These are phyloP conservation scores for Brassica rapa DNA, from an alignment of 345 rosid genomes.

Conservation along the genomic window DNA sequence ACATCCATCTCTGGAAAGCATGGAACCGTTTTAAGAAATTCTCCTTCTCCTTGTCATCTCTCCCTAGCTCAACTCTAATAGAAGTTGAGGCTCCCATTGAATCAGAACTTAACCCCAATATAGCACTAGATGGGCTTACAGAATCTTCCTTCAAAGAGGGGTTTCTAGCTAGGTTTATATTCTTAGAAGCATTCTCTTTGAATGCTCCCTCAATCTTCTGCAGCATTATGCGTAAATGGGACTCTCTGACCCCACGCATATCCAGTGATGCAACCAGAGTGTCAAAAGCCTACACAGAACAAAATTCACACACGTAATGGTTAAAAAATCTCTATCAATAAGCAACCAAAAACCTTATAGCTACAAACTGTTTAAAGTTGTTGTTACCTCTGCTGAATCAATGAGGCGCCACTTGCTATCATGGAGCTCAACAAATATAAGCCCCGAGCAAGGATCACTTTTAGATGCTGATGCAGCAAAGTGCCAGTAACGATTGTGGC, in stretches of 20 bases:
- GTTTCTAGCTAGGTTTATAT: constrained; percentile 36
- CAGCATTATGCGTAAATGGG: constrained; percentile 90
- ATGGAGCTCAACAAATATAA: constrained; percentile 82
- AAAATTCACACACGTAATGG: constrained; percentile 16
- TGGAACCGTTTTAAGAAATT: constrained; percentile 67
- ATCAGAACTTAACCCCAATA: constrained; percentile 59
- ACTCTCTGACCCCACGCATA: constrained; percentile 89
- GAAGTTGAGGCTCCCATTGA: constrained; percentile 52
- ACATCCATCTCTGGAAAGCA: constrained; percentile 82
- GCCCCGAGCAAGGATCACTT: constrained; percentile 89
- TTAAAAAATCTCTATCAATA: constrained; percentile 8
- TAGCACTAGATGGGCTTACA: constrained; percentile 63
- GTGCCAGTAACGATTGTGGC: constrained; percentile 94
- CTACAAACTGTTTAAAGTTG: background rate
- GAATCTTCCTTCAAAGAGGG: constrained; percentile 35
- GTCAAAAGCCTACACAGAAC: constrained; percentile 73
- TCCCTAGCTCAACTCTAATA: constrained; percentile 78
- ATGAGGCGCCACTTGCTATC: constrained; percentile 86
- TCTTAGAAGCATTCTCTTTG: constrained; percentile 60
- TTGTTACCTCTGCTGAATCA: constrained; percentile 82
- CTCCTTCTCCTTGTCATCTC: constrained; percentile 63
- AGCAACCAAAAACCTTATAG: constrained; percentile 7
- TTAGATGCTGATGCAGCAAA: constrained; percentile 84
- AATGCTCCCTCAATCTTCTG: constrained; percentile 77
- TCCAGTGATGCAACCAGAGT: constrained; percentile 78